These are phyloP conservation scores for Eremothecium gossypii DNA, from an alignment of 1,139 yeast genomes.

Conservation along the genomic window DNA sequence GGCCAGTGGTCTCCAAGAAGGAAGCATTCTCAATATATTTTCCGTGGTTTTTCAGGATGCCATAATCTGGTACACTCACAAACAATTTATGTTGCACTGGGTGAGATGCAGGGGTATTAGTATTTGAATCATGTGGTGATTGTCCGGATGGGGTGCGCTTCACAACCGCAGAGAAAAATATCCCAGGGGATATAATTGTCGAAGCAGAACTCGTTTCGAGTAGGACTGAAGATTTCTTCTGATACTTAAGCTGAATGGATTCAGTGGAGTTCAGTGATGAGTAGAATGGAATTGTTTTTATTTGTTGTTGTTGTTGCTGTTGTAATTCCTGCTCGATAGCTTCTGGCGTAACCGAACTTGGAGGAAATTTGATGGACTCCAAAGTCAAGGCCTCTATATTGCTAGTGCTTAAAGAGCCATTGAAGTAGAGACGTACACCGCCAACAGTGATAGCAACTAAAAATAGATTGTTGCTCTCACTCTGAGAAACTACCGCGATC, in stretches of 20 bases:
- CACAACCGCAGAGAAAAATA: slow-evolving; percentile 48
- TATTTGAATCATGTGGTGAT: slow-evolving; percentile 5
- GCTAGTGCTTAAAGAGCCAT: slow-evolving; percentile 37
- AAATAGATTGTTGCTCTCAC: slow-evolving; percentile 63
- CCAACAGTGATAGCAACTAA: slow-evolving; percentile 77
- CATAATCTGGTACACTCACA: slow-evolving; percentile 76
- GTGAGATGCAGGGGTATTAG: not conserved
- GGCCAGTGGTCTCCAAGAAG: slow-evolving; percentile 51
- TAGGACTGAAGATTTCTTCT: slow-evolving; percentile 36
- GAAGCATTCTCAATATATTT: slow-evolving; percentile 78
- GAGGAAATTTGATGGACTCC: slow-evolving; percentile 62
- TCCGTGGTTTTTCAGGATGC: slow-evolving; percentile 61
- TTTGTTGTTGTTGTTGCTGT: slow-evolving; percentile 35
- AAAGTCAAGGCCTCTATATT: slow-evolving; percentile 38
- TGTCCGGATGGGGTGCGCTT: slow-evolving; percentile 21
- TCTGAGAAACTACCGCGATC: slow-evolving; percentile 50
- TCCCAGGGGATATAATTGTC: slow-evolving; percentile 71
- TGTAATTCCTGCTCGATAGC: slow-evolving; percentile 39
- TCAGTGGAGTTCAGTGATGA: slow-evolving; percentile 25
- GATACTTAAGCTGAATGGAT: slow-evolving; percentile 30
- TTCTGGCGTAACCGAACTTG: slow-evolving; percentile 53
- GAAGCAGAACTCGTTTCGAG: slow-evolving; percentile 35
- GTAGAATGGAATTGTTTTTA: slow-evolving; percentile 26
- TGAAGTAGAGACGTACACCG: slow-evolving; percentile 73
- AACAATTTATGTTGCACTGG: slow-evolving; percentile 40